Evolutionary conservation across 495 filamentous ascomycete genomes (phyloP).

Genomic region (Lasiosphaeriaceae sp.): DNA sequence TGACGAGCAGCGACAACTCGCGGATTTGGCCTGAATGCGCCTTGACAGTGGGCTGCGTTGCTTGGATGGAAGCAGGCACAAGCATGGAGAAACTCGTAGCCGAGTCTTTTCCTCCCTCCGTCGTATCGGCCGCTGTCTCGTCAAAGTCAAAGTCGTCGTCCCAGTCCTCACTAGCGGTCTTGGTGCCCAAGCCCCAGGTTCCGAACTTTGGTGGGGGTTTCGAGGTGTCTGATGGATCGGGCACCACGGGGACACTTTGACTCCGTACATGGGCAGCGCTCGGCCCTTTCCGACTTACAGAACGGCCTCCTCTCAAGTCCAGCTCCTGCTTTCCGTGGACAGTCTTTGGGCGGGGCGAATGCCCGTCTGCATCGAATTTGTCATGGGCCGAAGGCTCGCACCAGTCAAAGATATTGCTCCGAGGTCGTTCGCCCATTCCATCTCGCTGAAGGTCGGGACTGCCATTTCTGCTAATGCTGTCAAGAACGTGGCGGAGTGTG

Average conservation of each 20-base stretch:
- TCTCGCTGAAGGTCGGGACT: slow-evolving; percentile 28
- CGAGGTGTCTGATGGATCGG: slow-evolving; percentile 55
- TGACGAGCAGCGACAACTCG: slow-evolving; percentile 75
- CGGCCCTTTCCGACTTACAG: slow-evolving; percentile 69
- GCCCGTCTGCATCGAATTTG: slow-evolving; percentile 48
- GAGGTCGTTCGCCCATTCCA: slow-evolving; percentile 42
- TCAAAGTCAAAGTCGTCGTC: slow-evolving; percentile 81
- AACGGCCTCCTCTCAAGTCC: slow-evolving; percentile 67
- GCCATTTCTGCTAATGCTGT: slow-evolving; percentile 38
- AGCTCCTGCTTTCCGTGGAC: slow-evolving; percentile 85
- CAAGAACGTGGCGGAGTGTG: slow-evolving; percentile 38
- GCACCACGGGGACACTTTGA: slow-evolving; percentile 89
- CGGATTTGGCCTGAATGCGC: slow-evolving; percentile 85
- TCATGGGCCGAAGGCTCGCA: slow-evolving; percentile 63
- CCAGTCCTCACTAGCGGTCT: slow-evolving; percentile 81
- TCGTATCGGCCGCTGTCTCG: slow-evolving; percentile 41
- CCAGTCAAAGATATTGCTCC: slow-evolving; percentile 80
- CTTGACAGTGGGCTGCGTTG: slow-evolving; percentile 77
- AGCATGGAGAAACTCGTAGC: slow-evolving; percentile 57
- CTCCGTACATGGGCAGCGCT: slow-evolving; percentile 80
- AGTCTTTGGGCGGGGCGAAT: slow-evolving; percentile 72
- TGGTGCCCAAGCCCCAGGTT: slow-evolving; percentile 81
- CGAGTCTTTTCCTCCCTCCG: slow-evolving; percentile 36
- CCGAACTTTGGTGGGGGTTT: slow-evolving; percentile 73
- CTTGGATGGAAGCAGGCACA: slow-evolving; percentile 77